A percentile compares a stretch with the other conserved stretches of the same genome.
phyloP scores from a whole-genome alignment of 2,329 filamentous ascomycete genomes.

The Capronia coronata region DNA sequence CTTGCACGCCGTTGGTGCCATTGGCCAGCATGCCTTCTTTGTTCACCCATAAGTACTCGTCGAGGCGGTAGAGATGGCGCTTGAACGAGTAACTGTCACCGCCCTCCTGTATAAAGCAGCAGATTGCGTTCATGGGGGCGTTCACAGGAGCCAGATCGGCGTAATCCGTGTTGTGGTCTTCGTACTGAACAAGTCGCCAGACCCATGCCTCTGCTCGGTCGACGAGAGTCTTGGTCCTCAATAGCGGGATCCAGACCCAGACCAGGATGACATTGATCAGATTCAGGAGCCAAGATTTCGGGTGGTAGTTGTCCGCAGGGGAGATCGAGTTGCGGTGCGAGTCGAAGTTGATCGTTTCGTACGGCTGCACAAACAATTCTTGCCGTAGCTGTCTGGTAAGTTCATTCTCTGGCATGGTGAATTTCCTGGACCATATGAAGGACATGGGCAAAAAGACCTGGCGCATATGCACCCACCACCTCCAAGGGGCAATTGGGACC shows the following conservation, averaged over 20 bases:
- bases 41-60: constrained; percentile 89
- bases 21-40: constrained; percentile 88
- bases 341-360: constrained; percentile 70
- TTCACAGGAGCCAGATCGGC: constrained; percentile 83
- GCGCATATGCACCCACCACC: constrained; percentile 99
- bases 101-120: constrained; percentile 78
- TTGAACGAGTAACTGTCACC: constrained; percentile 64
- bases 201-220: constrained; percentile 71
- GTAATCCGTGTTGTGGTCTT: constrained; percentile 88
- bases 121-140: constrained; percentile 80
- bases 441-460: constrained; percentile 91
- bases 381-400: constrained; percentile 66
- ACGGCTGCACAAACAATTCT: constrained; percentile 75
- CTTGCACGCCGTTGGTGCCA: constrained; percentile 96
- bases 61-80: constrained; percentile 70
- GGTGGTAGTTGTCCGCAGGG: constrained; percentile 79
- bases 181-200: constrained; percentile 77
- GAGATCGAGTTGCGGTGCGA: constrained; percentile 76
- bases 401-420: constrained; percentile 68
- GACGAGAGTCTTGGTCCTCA: constrained; percentile 61
- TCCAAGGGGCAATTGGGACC: constrained; percentile 82
- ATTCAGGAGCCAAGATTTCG: constrained; percentile 79
- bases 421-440: constrained; percentile 78
- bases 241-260: constrained; percentile 71
- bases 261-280: constrained; percentile 69